Evolutionary conservation across 805 yeast genomes (phyloP).

Genomic region (Candida verbasci): DNA sequence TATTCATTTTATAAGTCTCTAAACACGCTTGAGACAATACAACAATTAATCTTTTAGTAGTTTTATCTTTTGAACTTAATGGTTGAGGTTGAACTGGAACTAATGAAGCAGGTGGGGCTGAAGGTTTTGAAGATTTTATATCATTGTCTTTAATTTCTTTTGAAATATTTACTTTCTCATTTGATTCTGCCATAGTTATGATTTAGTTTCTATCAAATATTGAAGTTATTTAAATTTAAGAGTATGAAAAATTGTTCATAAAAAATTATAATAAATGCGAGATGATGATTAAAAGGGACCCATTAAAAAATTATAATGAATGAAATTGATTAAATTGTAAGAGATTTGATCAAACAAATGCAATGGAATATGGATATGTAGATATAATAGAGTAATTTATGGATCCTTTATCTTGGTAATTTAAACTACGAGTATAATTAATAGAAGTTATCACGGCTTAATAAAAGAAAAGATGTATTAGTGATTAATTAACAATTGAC

Average conservation of each 20-base stretch:
- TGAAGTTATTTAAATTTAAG: not conserved
- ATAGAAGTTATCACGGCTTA: too few species aligned
- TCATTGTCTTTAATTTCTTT: not conserved
- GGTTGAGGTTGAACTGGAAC: slow-evolving; percentile 86
- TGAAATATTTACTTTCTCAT: not conserved
- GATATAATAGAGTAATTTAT: too few species aligned
- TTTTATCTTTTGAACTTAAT: slow-evolving; percentile 78
- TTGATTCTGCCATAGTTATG: slow-evolving; percentile 3
- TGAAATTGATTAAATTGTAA: too few species aligned
- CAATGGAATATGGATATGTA: too few species aligned
- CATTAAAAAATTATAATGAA: too few species aligned
- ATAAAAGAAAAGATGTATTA: too few species aligned
- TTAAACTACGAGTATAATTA: too few species aligned
- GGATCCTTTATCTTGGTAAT: too few species aligned
- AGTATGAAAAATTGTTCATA: slow-evolving; percentile 2
- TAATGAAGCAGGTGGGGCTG: slow-evolving; percentile 54
- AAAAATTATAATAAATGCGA: not conserved
- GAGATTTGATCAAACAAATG: too few species aligned
- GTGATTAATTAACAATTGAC: too few species aligned
- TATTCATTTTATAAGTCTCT: slow-evolving; percentile 87
- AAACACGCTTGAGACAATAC: slow-evolving; percentile 95
- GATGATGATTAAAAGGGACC: slow-evolving; percentile 1
- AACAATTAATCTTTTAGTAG: slow-evolving; percentile 81
- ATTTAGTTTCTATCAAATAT: too few species aligned
- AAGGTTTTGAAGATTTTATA: slow-evolving; percentile 5